Conservation (phyloP, 2,329 filamentous ascomycete genomes). For the Claviceps sp. region DNA sequence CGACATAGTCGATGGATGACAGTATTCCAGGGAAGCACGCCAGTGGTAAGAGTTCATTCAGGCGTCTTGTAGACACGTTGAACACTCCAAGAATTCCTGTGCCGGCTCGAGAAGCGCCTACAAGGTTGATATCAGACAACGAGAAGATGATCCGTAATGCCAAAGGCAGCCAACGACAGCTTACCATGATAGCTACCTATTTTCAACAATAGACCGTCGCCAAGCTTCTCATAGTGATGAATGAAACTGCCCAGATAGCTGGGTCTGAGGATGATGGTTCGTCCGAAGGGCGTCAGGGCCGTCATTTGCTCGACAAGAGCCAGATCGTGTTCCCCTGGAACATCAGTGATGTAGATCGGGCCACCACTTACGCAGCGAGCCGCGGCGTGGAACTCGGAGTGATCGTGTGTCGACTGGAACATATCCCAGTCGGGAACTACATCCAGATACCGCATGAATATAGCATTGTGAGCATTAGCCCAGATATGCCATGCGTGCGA, state of each 20-base stretch:
- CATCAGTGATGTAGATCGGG: slow-evolving; percentile 88
- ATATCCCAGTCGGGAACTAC: slow-evolving; percentile 72
- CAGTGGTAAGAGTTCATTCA: slow-evolving; percentile 59
- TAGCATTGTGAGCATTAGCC: slow-evolving; percentile 77
- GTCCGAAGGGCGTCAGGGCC: slow-evolving; percentile 54
- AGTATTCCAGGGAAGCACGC: slow-evolving; percentile 59
- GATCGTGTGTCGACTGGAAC: slow-evolving; percentile 53
- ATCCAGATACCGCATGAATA: slow-evolving; percentile 76
- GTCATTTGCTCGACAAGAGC: slow-evolving; percentile 69
- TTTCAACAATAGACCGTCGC: slow-evolving; percentile 60
- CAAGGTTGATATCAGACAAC: background rate
- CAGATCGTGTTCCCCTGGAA: slow-evolving; percentile 68
- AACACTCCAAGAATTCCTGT: slow-evolving; percentile 73
- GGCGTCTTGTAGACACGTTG: slow-evolving; percentile 52
- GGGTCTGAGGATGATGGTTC: slow-evolving; percentile 70
- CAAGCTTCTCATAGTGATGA: slow-evolving; percentile 61
- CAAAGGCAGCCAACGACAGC: slow-evolving; percentile 3
- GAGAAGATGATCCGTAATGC: background rate
- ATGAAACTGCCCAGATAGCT: slow-evolving; percentile 59
- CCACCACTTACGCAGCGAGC: slow-evolving; percentile 82
- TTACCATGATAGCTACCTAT: slow-evolving; percentile 64
- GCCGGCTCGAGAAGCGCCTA: slow-evolving; percentile 46
- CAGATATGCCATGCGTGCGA: slow-evolving; percentile 94
- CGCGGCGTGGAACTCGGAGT: slow-evolving; percentile 76
- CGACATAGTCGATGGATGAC: slow-evolving; percentile 46